A percentile compares a stretch with the other conserved stretches of the same genome.
Evolutionary conservation across 1,284 basidiomycete species (phyloP).

Genomic region (Jaminaea rosea): DNA sequence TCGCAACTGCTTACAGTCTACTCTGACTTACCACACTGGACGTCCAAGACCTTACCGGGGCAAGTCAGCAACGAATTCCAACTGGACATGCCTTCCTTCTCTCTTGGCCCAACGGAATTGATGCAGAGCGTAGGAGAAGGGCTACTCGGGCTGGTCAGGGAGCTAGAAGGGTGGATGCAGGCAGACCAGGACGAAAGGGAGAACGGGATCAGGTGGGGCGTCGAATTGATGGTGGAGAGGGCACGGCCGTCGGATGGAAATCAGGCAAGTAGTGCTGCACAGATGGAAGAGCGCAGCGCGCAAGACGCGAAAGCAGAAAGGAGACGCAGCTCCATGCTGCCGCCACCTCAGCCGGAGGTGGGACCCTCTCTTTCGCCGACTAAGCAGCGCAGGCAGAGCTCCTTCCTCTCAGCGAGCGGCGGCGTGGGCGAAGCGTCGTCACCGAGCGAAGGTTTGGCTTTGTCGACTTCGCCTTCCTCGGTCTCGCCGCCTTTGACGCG

Average conservation of each 20-base stretch:
- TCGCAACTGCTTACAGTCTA: constrained; percentile 67
- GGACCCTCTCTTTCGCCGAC: not conserved
- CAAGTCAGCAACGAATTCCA: constrained; percentile 52
- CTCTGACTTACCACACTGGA: constrained; percentile 63
- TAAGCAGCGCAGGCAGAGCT: not conserved
- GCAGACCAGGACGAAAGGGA: too few species aligned
- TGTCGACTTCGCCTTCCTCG: not conserved
- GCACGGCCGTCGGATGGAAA: not conserved
- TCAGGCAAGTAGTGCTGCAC: not conserved
- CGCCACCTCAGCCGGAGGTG: not conserved
- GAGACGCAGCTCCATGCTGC: not conserved
- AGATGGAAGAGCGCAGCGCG: not conserved
- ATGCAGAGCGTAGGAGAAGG: constrained; percentile 86
- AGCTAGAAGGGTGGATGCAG: constrained; percentile 78
- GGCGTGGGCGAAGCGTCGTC: not conserved
- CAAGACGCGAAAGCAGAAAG: not conserved
- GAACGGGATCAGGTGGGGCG: not conserved
- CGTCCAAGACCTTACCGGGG: constrained; percentile 30
- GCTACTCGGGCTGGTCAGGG: constrained; percentile 76
- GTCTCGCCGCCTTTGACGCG: not conserved
- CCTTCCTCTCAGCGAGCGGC: too few species aligned
- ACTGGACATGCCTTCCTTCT: constrained; percentile 81
- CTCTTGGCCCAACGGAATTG: constrained; percentile 75
- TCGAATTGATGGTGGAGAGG: not conserved
- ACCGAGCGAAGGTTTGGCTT: not conserved